Base-by-base conservation (phyloP, 2,329 filamentous ascomycete species). In the Stagonosporopsis vannaccii region DNA sequence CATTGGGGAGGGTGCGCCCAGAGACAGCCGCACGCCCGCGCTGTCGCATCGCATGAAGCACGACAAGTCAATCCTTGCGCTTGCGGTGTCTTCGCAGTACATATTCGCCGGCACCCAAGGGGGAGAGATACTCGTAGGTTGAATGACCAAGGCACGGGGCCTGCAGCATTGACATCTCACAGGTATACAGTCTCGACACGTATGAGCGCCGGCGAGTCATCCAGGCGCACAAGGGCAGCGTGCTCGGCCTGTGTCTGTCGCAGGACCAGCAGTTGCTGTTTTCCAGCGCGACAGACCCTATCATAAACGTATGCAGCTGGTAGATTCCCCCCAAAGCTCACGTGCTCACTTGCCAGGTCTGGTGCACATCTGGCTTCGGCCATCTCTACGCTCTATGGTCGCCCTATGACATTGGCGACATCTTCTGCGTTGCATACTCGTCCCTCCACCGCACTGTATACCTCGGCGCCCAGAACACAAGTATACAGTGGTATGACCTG, bases 371-470 rank as follows among this genome's bases (percentile, higher is more conserved):
- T 39, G 89, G 87, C 6, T 87, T 97, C 73, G 84, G 84, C 55
- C 87, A 90, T 25, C 82, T 95, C 1, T 95, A 93, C 79, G 92
- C 95, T 62, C 90, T 98, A 60, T 96, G 96, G 80, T 96, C 92
- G 59, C 89, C 88, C 45, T 93, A 96, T 76, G 94, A 98, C 68
- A 90, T 97, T 36, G 95, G 95, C 58, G 95, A 99, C 78, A 87
- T 99, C 58, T 98, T 98, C 75, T 96, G 92, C 65, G 88, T 96
- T n/a, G 89, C 89, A 1, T 97, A 96, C 75, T 97, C 92, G 6
- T 79, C 87, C 8, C 84, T 87, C 62, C 82, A 91, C 68, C 85
- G 94, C 66, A 96, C 90, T 0, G 84, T 96, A 6, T 98, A 97
- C 75, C 85, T 97, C 43, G 95, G 95, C 57, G 91, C 92, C 1